Percentiles rank a stretch among this genome's conserved stretches.
Evolutionary conservation across 345 rosid species (phyloP).

Genomic region (Melaleuca alternifolia): DNA sequence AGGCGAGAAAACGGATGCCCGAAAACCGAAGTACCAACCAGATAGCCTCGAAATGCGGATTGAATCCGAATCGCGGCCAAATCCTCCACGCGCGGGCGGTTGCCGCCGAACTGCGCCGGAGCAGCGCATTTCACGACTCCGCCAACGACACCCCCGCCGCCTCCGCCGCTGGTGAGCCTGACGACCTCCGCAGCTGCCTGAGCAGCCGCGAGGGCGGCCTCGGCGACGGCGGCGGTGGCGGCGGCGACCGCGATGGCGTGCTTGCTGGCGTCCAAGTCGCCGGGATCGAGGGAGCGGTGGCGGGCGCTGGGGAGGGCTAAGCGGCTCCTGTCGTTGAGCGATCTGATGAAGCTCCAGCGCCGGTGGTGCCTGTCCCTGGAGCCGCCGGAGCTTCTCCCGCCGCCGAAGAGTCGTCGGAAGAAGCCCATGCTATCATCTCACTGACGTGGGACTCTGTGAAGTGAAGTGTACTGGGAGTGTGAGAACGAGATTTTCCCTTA

Average conservation of each 20-base stretch:
- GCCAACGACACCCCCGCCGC: conserved; percentile 7
- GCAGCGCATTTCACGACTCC: conserved; percentile 1
- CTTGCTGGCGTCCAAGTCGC: conserved; percentile 45
- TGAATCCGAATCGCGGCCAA: conserved; percentile 66
- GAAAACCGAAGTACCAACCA: conserved; percentile 40
- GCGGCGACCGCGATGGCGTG: conserved; percentile 91
- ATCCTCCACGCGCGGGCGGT: conserved; percentile 23
- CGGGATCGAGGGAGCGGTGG: conserved; percentile 2
- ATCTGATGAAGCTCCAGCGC: conserved; percentile 63
- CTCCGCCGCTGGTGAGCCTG: conserved; percentile 50
- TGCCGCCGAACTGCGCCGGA: conserved; percentile 1
- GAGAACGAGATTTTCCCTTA: neutral
- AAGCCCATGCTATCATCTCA: conserved; percentile 55
- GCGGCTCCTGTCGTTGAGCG: conserved; percentile 25
- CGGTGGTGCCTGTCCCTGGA: conserved; percentile 2
- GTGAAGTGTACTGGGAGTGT: neutral
- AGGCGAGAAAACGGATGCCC: neutral
- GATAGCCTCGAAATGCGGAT: conserved; percentile 84
- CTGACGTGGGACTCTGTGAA: neutral
- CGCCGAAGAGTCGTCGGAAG: conserved; percentile 64
- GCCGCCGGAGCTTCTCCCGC: conserved; percentile 21
- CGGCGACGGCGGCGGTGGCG: conserved; percentile 84
- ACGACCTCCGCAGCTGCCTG: conserved; percentile 96
- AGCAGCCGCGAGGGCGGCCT: conserved; percentile 87
- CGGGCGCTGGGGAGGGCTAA: conserved; percentile 9